Evolutionary conservation across 208 protist species (phyloP), one percentile per base, ranked within the genome.

Genomic region (Wallacemonas sp.): DNA sequence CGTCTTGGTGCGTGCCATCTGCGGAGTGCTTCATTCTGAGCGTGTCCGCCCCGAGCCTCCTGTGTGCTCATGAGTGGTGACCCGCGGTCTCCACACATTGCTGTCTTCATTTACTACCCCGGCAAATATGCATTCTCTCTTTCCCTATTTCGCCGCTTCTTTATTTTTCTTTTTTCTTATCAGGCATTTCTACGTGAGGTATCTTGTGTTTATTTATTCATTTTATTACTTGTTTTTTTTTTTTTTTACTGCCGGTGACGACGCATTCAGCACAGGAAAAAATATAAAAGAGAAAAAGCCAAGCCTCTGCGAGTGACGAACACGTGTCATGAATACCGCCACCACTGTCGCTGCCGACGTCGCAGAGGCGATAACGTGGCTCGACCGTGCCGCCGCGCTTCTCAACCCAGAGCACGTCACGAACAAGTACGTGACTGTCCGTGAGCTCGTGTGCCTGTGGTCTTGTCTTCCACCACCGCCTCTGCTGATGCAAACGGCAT

Each of bases 401-500:
- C 75, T 88, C 39, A 88, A 88, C 49, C 75, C 78, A 2, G 6
- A 55, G 14, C 34, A 67, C 21, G 15, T 31, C 12, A 41, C 55
- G 4, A 28, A 68, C 26, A 70, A 72, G 36, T 14, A 36, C 24
- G 54, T 85, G 6, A 27, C 22, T 2, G 53, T 72, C 33, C 49
- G 49, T 1, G 73, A 75, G 19, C 19, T 94, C 41, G 26, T 60
- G 2, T 21, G 59, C 19, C 73, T 88, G 27, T 65, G 84, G 58
- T 28, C 41, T 8, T 51, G n/a, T 31, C 30, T 54, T 6, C 53
- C 72, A 5, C 77, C 81, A 4, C 79, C 84, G 0, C 89, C 83
- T 11, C 39, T 54, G 6, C 54, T 58, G 4, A 63, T 95, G 61
- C 70, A 61, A n/a, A 49, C 68, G 33, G 60, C 66, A 33, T 95